A percentile compares a stretch with the other conserved stretches of the same genome.
These are phyloP conservation scores for Coemansia sp. DNA, from an alignment of 192 early-diverging fungal genomes.

Conservation along the genomic window DNA sequence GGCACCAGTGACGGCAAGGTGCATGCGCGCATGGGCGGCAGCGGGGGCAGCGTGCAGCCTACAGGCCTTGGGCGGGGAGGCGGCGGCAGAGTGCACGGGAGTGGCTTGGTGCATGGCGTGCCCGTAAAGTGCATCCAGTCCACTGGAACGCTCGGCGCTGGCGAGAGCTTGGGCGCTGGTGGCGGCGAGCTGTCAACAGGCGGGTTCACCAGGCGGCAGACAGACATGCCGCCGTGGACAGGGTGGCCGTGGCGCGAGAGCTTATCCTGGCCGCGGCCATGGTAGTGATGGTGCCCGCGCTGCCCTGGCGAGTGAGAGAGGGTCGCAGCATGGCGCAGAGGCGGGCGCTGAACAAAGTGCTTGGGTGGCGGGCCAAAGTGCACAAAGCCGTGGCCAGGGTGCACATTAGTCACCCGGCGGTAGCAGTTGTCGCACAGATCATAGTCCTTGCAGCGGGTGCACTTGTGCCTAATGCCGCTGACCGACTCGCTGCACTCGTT, in stretches of 20 bases:
- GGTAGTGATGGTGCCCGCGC: not conserved
- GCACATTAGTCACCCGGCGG: constrained; percentile 23
- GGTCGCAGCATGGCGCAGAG: constrained; percentile 1
- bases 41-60: constrained; percentile 8
- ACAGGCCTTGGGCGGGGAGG: not conserved
- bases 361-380: constrained; percentile 36
- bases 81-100: constrained; percentile 2
- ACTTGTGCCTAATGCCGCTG: constrained; percentile 62
- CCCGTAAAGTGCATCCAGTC: too few relatives aligned
- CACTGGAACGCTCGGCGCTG: not conserved
- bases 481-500: constrained; percentile 62
- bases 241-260: constrained; percentile 3
- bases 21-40: constrained; percentile 4
- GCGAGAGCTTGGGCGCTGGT: not conserved
- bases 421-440: constrained; percentile 62
- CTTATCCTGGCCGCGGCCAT: not conserved
- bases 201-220: constrained; percentile 13
- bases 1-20: not conserved
- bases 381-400: constrained; percentile 50
- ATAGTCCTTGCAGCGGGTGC: constrained; percentile 56
- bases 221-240: not conserved
- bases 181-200: not conserved
- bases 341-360: not conserved
- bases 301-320: not conserved
- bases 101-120: not conserved